These are phyloP conservation scores for Mallotus japonicus DNA, from an alignment of 441 rosid genomes.

Conservation along the genomic window DNA sequence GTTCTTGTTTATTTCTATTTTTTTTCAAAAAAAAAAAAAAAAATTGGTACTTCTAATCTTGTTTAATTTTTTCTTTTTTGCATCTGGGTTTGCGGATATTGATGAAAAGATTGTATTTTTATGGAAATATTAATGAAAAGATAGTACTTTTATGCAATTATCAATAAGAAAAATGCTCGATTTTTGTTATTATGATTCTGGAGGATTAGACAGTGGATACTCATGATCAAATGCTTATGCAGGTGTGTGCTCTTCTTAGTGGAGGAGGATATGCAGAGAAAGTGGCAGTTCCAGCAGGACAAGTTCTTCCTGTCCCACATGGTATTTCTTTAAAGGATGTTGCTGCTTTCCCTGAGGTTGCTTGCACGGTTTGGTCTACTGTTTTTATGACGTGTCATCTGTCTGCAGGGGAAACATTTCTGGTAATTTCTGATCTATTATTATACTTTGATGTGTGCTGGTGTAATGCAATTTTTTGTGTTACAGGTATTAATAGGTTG, in stretches of 20 bases:
- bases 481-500: not conserved
- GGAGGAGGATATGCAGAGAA: slow-evolving; percentile 98
- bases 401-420: slow-evolving; percentile 64
- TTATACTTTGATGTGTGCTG: not conserved
- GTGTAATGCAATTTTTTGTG: not conserved
- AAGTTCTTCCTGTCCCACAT: slow-evolving; percentile 62
- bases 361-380: slow-evolving; percentile 96
- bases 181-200: not conserved
- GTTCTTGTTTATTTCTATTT: too few species aligned
- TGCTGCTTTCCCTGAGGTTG: slow-evolving; percentile 81
- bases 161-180: not conserved
- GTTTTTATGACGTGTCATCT: slow-evolving; percentile 76
- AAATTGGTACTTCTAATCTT: too few species aligned
- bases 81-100: not conserved
- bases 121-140: not conserved
- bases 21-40: too few species aligned
- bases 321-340: slow-evolving; percentile 77
- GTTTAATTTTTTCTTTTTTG: not conserved
- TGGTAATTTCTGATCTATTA: slow-evolving; percentile 42
- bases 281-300: slow-evolving; percentile 76
- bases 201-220: not conserved
- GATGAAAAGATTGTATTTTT: slow-evolving; percentile 2
- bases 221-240: not conserved
- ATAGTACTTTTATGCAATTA: not conserved
- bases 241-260: slow-evolving; percentile 86